Evolutionary conservation across 2,329 filamentous ascomycete species (phyloP).

Genomic region (Purpureocillium lavendulum): DNA sequence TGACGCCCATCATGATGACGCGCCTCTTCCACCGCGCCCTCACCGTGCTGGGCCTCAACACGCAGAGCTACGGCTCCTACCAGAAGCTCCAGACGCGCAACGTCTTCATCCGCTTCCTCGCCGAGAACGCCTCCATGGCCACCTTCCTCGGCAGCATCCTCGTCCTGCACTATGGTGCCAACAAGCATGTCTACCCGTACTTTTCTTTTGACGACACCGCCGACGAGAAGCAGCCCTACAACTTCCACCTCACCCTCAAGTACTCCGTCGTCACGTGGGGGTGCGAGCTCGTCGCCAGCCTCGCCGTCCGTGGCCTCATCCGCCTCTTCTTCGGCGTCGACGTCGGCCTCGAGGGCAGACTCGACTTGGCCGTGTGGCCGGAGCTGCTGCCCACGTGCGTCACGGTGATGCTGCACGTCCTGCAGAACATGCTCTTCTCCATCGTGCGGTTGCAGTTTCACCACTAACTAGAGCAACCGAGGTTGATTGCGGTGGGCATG

Average conservation of each 20-base stretch:
- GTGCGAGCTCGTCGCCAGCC: constrained; percentile 55
- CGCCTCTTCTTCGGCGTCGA: constrained; percentile 51
- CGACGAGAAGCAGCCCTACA: constrained; percentile 43
- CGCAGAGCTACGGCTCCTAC: constrained; percentile 53
- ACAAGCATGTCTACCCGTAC: constrained; percentile 62
- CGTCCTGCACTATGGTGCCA: constrained; percentile 58
- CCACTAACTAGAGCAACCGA: not conserved
- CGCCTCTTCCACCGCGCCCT: constrained; percentile 47
- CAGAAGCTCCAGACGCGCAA: constrained; percentile 59
- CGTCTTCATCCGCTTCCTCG: constrained; percentile 58
- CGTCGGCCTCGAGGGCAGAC: constrained; percentile 55
- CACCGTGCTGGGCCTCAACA: constrained; percentile 43
- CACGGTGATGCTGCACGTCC: constrained; percentile 57
- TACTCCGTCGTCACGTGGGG: constrained; percentile 58
- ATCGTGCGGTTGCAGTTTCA: constrained; percentile 57
- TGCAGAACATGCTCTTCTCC: constrained; percentile 66
- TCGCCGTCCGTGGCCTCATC: constrained; percentile 51
- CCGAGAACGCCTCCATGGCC: constrained; percentile 62
- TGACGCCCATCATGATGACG: constrained; percentile 58
- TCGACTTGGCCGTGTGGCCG: constrained; percentile 58
- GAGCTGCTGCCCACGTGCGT: constrained; percentile 59
- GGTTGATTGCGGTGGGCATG: no score
- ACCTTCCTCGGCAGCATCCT: constrained; percentile 57
- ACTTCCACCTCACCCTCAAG: constrained; percentile 55
- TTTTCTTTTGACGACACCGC: constrained; percentile 50